Conservation (phyloP, 1,139 yeast genomes). For the Sugiyamaella sp. region DNA sequence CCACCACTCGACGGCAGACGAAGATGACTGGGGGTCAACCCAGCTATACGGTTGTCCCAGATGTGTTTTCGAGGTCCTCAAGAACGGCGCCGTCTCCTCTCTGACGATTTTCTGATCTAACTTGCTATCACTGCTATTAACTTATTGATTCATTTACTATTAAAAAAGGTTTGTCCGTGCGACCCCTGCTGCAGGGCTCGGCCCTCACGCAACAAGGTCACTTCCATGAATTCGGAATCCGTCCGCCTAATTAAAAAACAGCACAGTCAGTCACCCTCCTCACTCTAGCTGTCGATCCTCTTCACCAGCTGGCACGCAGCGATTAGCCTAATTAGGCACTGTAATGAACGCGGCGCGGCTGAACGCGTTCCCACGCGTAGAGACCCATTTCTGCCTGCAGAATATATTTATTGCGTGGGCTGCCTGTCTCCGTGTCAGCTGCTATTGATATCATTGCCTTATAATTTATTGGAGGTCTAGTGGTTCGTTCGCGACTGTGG, state of each 20-base stretch:
- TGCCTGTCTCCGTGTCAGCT: too few species aligned
- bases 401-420: neutral
- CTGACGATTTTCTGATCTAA: slow-evolving; percentile 32
- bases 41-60: slow-evolving; percentile 36
- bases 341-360: slow-evolving; percentile 11
- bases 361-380: slow-evolving; percentile 11
- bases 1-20: slow-evolving; percentile 20
- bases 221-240: too few species aligned
- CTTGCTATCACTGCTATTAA: neutral
- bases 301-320: too few species aligned
- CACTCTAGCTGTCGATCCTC: too few species aligned
- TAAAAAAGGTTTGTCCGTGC: neutral
- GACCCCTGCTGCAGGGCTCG: neutral
- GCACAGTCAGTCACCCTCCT: too few species aligned
- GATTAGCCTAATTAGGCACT: slow-evolving; percentile 5
- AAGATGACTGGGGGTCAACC: slow-evolving; percentile 37
- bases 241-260: too few species aligned
- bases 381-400: neutral
- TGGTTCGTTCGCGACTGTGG: too few species aligned
- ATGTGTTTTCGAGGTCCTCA: slow-evolving; percentile 37
- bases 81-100: slow-evolving; percentile 33
- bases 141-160: neutral
- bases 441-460: too few species aligned
- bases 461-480: too few species aligned
- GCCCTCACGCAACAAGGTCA: too few species aligned